Percentiles rank a stretch among this genome's conserved stretches.
Conservation (phyloP, 768 basidiomycete genomes). For the Lactarius hatsudake region DNA sequence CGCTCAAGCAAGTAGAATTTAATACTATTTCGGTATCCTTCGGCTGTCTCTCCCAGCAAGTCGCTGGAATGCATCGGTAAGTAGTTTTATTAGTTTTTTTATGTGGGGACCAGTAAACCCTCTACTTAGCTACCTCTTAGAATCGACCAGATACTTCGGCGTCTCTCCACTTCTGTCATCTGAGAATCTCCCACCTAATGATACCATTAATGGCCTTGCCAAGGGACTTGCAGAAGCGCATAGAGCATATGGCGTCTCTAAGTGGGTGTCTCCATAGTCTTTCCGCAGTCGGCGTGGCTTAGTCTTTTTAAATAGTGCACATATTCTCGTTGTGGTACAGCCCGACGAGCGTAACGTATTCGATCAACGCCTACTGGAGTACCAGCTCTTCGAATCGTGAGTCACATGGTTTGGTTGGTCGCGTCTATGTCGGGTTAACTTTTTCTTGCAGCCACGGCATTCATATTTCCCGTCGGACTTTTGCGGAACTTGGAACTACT, state of each 20-base stretch:
- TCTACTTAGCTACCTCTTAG: conserved; percentile 56
- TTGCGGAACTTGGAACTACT: conserved; percentile 61
- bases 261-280: conserved; percentile 39
- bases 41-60: conserved; percentile 68
- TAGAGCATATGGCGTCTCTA: conserved; percentile 57
- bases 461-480: conserved; percentile 69
- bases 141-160: conserved; percentile 65
- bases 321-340: conserved; percentile 87
- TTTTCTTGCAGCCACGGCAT: conserved; percentile 59
- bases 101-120: background rate
- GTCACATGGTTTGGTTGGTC: conserved; percentile 29
- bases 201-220: conserved; percentile 66
- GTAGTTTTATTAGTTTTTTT: conserved; percentile 8
- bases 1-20: conserved; percentile 94
- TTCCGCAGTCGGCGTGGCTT: background rate
- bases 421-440: background rate
- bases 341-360: conserved; percentile 89
- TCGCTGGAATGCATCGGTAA: conserved; percentile 75
- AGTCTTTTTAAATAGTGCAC: conserved; percentile 38
- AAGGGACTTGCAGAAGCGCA: conserved; percentile 80
- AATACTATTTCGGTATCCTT: conserved; percentile 96
- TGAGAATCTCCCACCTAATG: conserved; percentile 69
- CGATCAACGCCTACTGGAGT: conserved; percentile 88
- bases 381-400: conserved; percentile 76
- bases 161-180: conserved; percentile 50